A percentile compares a stretch with the other conserved stretches of the same genome.
phyloP scores from a whole-genome alignment of 192 early-diverging fungal genomes.

The Thamnidium elegans region DNA sequence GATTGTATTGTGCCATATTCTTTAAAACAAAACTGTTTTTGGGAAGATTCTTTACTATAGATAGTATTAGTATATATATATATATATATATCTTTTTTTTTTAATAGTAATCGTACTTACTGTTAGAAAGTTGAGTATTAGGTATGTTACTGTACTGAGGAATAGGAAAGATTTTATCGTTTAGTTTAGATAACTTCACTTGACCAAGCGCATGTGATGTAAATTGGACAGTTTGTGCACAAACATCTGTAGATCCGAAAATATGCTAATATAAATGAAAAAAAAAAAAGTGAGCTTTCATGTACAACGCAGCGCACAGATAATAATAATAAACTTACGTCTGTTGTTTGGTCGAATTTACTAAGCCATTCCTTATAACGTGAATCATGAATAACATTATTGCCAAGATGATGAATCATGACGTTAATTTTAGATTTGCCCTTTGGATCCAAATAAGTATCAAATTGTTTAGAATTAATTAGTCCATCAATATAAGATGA shows the following conservation, averaged over 20 bases:
- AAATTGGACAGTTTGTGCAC: constrained; percentile 65
- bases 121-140: constrained; percentile 24
- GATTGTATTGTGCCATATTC: constrained; percentile 51
- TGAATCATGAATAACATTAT: constrained; percentile 58
- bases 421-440: constrained; percentile 34
- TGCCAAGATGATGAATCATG: constrained; percentile 69
- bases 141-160: constrained; percentile 60
- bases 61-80: background rate
- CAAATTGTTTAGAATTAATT: constrained; percentile 42
- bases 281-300: background rate
- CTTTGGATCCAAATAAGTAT: constrained; percentile 14
- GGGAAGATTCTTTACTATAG: constrained; percentile 15
- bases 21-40: constrained; percentile 11
- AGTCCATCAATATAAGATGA: constrained; percentile 52
- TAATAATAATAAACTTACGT: constrained; percentile 31
- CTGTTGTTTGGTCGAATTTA: constrained; percentile 62
- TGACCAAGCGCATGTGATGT: constrained; percentile 60
- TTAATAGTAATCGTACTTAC: background rate
- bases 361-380: constrained; percentile 75
- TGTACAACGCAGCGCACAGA: background rate
- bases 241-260: constrained; percentile 62
- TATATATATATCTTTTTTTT: background rate
- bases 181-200: constrained; percentile 62
- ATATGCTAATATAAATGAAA: constrained; percentile 58
- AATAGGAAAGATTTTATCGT: constrained; percentile 64